Evolutionary conservation across 441 rosid species (phyloP).

Genomic region (Aquilaria agallochum): DNA sequence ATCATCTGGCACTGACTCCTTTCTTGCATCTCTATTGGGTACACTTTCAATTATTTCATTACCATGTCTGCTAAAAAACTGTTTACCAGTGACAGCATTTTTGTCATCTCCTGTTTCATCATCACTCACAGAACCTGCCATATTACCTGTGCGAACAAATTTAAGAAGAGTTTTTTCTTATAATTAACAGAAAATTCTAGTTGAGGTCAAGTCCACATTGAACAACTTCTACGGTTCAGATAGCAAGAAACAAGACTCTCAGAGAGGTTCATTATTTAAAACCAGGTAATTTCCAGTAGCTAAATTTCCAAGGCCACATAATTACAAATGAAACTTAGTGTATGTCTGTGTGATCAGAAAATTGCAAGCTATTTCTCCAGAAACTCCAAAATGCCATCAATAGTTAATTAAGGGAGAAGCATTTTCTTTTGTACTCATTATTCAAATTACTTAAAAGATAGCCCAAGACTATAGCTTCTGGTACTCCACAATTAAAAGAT

Average conservation of each 20-base stretch:
- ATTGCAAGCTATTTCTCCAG: too few species aligned
- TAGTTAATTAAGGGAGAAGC: too few species aligned
- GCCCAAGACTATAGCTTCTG: neutral
- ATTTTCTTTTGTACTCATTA: neutral
- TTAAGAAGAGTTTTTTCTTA: neutral
- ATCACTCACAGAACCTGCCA: constrained; percentile 33
- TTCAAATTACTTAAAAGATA: neutral
- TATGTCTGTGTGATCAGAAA: too few species aligned
- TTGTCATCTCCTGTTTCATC: constrained; percentile 32
- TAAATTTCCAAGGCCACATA: too few species aligned
- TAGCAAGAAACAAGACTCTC: too few species aligned
- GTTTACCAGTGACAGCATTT: constrained; percentile 13
- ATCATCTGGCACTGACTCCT: constrained; percentile 31
- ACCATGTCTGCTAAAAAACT: constrained; percentile 12
- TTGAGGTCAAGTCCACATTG: neutral
- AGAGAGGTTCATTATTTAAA: too few species aligned
- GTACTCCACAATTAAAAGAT: neutral
- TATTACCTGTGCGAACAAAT: constrained; percentile 16
- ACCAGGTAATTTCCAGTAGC: too few species aligned
- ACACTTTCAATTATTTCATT: constrained; percentile 14
- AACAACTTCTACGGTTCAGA: neutral
- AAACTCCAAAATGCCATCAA: too few species aligned
- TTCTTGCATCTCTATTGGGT: constrained; percentile 12
- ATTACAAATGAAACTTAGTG: too few species aligned
- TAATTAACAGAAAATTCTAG: neutral